Evolutionary conservation across 140 eudicot genomes (phyloP), one percentile per base, ranked within the genome.

Genomic region (Flaveria floridana): DNA sequence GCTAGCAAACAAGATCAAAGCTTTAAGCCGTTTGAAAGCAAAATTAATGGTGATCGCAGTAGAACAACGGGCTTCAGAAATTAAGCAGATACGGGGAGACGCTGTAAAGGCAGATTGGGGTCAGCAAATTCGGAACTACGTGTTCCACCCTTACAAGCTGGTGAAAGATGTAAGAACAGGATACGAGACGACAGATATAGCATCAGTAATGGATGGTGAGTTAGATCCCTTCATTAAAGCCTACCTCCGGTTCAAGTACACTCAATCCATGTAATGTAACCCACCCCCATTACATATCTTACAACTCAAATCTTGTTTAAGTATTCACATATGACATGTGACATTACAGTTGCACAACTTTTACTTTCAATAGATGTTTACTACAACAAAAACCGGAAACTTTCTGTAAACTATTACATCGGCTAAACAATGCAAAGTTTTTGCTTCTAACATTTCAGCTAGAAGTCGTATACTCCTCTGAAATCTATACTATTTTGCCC

Each of bases 101-200:
- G 76, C 82, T 0, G 99, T 94, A 37, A 94, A 94, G 84, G 99
- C 99, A 1, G 99, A 94, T 57, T 94, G 96, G 97, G 99, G 99
- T 0, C 99, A 94, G 68, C 96, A 94, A 68, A 94, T 94, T 21
- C 59, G 97, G 12, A 94, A 94, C 78, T 94, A 94, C 41, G 99
- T 90, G 4, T 94, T 94, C 65, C 99, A 94, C 67, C 99, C 99
- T 1, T 94, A 94, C 91, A 94, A 94, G 87, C 88, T 94, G n/a
- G 97, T 94, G 70, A 94, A 94, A 80, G 99, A 94, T 77, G 91
- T 94, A 16, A 70, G 99, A 26, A 85, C 96, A 1, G 97, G 96
- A 55, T 61, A 82, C 8, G 97, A 94, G 73, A 91, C 97, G 6
- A 82, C 97, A 0, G 95, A 94, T 56, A 85, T 94, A n/a, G 78